Conservation (phyloP, 2,329 filamentous ascomycete species). For the Fusarium sp. region DNA sequence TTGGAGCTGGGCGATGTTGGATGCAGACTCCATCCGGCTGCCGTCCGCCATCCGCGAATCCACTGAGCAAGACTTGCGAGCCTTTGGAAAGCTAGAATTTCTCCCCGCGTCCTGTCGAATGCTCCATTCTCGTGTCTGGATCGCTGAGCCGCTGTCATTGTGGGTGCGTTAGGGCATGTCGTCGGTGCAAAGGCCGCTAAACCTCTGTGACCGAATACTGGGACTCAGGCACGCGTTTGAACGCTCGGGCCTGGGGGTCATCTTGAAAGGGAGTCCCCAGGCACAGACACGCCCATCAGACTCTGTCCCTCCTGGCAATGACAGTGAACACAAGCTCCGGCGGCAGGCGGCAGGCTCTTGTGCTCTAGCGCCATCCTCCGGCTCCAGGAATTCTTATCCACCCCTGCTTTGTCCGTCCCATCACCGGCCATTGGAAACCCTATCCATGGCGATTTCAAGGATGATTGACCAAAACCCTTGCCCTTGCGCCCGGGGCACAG, state of each 20-base stretch:
- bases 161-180: conserved; percentile 51
- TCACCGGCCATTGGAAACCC: conserved; percentile 35
- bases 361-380: conserved; percentile 43
- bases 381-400: conserved; percentile 48
- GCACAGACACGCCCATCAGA: conserved; percentile 29
- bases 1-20: conserved; percentile 39
- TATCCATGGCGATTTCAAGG: conserved; percentile 44
- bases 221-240: conserved; percentile 49
- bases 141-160: conserved; percentile 50
- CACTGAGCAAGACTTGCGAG: conserved; percentile 34
- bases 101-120: conserved; percentile 44
- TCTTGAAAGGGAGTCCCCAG: conserved; percentile 36
- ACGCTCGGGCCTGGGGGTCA: conserved; percentile 33
- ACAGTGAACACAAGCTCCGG: conserved; percentile 31
- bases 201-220: conserved; percentile 51
- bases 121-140: conserved; percentile 45
- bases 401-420: conserved; percentile 37
- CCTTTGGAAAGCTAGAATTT: conserved; percentile 36
- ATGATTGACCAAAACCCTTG: conserved; percentile 32
- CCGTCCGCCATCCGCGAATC: conserved; percentile 45
- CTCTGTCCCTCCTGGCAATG: conserved; percentile 32
- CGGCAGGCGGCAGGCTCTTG: conserved; percentile 12
- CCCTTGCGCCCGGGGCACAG: conserved; percentile 45
- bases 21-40: conserved; percentile 42
- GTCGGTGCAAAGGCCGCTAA: conserved; percentile 49